Evolutionary conservation across 2,329 filamentous ascomycete species (phyloP), one percentile per base, ranked within the genome.

Genomic region (Calonectria naviculata): DNA sequence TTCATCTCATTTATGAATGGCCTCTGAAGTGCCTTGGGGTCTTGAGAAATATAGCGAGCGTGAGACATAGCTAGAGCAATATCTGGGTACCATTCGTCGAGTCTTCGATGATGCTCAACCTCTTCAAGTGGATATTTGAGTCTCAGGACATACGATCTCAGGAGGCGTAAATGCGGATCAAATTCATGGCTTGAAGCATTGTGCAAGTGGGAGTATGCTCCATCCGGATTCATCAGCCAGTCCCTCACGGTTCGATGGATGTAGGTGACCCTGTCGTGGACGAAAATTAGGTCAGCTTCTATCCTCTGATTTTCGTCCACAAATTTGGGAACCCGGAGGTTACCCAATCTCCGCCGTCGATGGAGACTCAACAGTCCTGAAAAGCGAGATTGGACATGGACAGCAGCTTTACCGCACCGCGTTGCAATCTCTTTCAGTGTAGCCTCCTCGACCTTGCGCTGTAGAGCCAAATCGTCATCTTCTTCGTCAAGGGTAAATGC

Each of bases 41-140:
- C 79, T 1, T 73, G 68, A 2, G 19, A 24, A 21, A 81, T 70
- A 60, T 80, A 72, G 21, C 82, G 74, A 5, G 82, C 81, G 54
- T 84, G 83, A 0, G 82, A 80, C 73, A 84, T 77, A n/a, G 82
- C 80, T 2, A 84, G 76, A 0, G 78, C 79, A 62, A 84, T 82
- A 7, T 81, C 82, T 0, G 82, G 82, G 52, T 81, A 84, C 83
- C 82, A 84, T 46, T 84, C 82, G 21, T 84, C 83, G 17, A 84
- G 71, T 2, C 82, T 74, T 6, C 83, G 81, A 24, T 84, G 83
- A 44, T 80, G 80, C 63, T 84, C 82, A 19, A 82, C 68, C 28
- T 78, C 75, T n/a, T 81, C 80, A 0, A 84, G 75, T 0, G 82
- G 76, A 5, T 73, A 41, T 66, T 83, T 83, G 58, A 84, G 75